These are phyloP conservation scores for Trichoderma sp. DNA, from an alignment of 2,329 filamentous ascomycete species.

Conservation along the genomic window DNA sequence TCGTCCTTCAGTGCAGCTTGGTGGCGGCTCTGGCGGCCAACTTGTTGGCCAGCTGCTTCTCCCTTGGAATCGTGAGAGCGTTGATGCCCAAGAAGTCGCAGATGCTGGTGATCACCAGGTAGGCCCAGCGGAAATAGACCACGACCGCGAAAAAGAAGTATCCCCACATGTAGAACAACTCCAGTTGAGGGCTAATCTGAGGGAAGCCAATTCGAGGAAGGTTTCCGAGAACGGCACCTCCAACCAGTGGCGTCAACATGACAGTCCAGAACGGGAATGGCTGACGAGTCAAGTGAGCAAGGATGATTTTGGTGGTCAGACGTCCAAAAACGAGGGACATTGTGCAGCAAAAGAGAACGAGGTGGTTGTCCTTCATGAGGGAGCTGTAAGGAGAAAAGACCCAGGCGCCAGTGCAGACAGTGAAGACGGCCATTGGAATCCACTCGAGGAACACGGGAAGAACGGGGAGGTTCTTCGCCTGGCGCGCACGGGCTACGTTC, in stretches of 20 bases:
- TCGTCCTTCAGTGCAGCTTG: constrained; percentile 37
- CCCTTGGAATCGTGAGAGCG: constrained; percentile 78
- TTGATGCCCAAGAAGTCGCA: constrained; percentile 92
- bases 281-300: constrained; percentile 89
- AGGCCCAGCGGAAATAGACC: constrained; percentile 93
- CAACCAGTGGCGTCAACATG: constrained; percentile 82
- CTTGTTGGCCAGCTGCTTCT: constrained; percentile 60
- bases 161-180: constrained; percentile 78
- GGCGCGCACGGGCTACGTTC: constrained; percentile 80
- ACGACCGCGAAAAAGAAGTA: constrained; percentile 82
- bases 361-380: constrained; percentile 78
- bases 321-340: constrained; percentile 97
- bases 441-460: constrained; percentile 88
- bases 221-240: constrained; percentile 81
- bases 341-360: constrained; percentile 88
- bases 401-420: constrained; percentile 75
- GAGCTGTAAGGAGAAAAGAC: constrained; percentile 86
- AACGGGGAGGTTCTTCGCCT: constrained; percentile 70
- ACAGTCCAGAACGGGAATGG: constrained; percentile 97
- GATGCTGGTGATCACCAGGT: constrained; percentile 85
- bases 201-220: constrained; percentile 74
- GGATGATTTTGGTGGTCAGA: constrained; percentile 98
- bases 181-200: constrained; percentile 63
- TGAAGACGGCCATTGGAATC: constrained; percentile 86
- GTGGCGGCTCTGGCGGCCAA: constrained; percentile 42